Percentiles rank a stretch among this genome's conserved stretches.
These are phyloP conservation scores for Diplodia corticola DNA, from an alignment of 2,329 filamentous ascomycete species.

Conservation along the genomic window DNA sequence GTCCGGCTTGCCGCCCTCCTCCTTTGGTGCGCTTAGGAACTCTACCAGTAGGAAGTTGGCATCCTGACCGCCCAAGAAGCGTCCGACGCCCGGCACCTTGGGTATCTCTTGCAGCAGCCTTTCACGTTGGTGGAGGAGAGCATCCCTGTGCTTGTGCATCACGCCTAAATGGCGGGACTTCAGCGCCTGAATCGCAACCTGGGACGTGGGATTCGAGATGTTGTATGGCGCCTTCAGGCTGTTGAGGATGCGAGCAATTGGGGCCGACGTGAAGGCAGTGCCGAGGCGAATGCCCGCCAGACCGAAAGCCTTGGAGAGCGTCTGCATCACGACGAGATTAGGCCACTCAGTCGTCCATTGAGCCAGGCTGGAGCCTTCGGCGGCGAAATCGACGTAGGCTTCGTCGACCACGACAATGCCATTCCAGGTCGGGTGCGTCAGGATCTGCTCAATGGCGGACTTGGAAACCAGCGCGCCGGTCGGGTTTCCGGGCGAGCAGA, in stretches of 20 bases:
- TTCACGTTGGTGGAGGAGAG: constrained; percentile 75
- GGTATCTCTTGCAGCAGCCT: constrained; percentile 73
- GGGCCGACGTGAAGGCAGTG: constrained; percentile 73
- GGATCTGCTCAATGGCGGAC: constrained; percentile 68
- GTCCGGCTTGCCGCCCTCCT: constrained; percentile 67
- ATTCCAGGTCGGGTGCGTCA: constrained; percentile 91
- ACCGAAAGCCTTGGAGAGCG: constrained; percentile 95
- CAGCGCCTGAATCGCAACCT: constrained; percentile 74
- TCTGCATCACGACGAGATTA: constrained; percentile 97
- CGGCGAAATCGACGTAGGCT: constrained; percentile 94
- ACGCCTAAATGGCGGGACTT: constrained; percentile 64
- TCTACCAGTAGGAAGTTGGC: constrained; percentile 92
- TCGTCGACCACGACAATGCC: constrained; percentile 92
- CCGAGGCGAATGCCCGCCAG: constrained; percentile 91
- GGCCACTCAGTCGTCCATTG: constrained; percentile 92
- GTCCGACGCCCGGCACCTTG: constrained; percentile 73
- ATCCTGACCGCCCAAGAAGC: constrained; percentile 74
- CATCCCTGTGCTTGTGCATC: constrained; percentile 70
- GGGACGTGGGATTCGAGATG: constrained; percentile 82
- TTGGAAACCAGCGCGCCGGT: constrained; percentile 79
- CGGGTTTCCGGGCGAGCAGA: constrained; percentile 94
- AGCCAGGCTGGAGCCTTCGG: constrained; percentile 75
- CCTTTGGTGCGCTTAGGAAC: constrained; percentile 65
- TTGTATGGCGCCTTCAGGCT: constrained; percentile 96
- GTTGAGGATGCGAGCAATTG: constrained; percentile 80